Conservation (phyloP, 805 yeast genomes). For the Grigorovia transvaalensis region DNA sequence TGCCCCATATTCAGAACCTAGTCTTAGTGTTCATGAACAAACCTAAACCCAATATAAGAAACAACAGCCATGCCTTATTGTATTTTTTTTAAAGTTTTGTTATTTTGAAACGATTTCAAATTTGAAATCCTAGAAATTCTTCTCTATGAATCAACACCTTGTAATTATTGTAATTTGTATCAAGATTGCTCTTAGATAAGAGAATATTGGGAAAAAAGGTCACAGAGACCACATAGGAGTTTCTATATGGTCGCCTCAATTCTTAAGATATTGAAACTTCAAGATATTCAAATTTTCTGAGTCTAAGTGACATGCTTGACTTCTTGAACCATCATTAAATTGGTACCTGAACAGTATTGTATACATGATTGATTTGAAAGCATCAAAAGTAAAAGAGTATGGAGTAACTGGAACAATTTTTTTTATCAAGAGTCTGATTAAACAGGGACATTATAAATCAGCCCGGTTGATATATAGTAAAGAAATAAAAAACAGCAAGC, state of each 20-base stretch:
- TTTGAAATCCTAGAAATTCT: too few relatives aligned
- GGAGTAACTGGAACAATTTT: slow-evolving; percentile 38
- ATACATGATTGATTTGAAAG: slow-evolving; percentile 37
- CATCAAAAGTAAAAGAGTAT: slow-evolving; percentile 35
- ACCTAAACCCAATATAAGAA: too few relatives aligned
- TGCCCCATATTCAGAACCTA: too few relatives aligned
- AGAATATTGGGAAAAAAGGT: slow-evolving; percentile 35
- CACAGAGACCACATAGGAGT: slow-evolving; percentile 35
- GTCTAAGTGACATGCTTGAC: slow-evolving; percentile 30
- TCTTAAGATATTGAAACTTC: slow-evolving; percentile 13
- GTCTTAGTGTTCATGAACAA: too few relatives aligned
- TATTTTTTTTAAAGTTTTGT: too few relatives aligned
- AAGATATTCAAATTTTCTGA: slow-evolving; percentile 39
- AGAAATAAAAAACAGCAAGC: slow-evolving; percentile 24
- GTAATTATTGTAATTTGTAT: too few relatives aligned
- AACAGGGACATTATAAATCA: slow-evolving; percentile 32
- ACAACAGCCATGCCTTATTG: too few relatives aligned
- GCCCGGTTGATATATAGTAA: too few relatives aligned
- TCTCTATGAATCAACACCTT: too few relatives aligned
- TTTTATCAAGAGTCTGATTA: slow-evolving; percentile 40
- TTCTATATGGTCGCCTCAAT: slow-evolving; percentile 29
- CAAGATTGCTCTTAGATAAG: slow-evolving; percentile 19
- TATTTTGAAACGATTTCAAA: too few relatives aligned
- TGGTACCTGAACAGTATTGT: slow-evolving; percentile 38
- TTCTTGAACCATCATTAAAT: slow-evolving; percentile 39